A percentile compares a stretch with the other conserved stretches of the same genome.
These are phyloP conservation scores for Amaranthus tricolor DNA, from an alignment of 179 eudicot species.

Conservation along the genomic window DNA sequence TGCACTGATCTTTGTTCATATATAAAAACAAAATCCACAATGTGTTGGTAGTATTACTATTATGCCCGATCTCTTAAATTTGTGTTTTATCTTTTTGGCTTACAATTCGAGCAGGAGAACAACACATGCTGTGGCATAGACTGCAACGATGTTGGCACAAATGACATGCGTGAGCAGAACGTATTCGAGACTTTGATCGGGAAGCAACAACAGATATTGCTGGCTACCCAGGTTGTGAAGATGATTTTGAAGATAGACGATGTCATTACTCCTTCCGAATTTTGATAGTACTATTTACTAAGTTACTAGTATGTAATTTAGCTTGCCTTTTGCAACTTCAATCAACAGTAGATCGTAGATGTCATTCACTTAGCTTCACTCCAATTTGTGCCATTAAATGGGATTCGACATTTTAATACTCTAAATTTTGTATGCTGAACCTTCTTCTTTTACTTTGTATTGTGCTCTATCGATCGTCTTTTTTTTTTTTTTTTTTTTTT, in stretches of 20 bases:
- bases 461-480: too few species aligned
- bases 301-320: not conserved
- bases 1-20: too few species aligned
- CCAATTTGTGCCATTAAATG: not conserved
- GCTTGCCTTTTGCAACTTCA: not conserved
- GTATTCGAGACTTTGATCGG: slow-evolving; percentile 95
- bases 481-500: too few species aligned
- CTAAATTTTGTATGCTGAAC: slow-evolving; percentile 13
- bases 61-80: too few species aligned
- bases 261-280: slow-evolving; percentile 78
- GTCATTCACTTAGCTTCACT: not conserved
- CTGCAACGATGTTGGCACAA: slow-evolving; percentile 86
- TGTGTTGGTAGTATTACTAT: too few species aligned
- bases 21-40: too few species aligned
- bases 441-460: not conserved
- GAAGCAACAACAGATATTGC: slow-evolving; percentile 86
- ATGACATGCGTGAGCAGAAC: slow-evolving; percentile 89
- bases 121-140: slow-evolving; percentile 82
- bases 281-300: slow-evolving; percentile 36
- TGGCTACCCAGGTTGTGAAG: slow-evolving; percentile 96
- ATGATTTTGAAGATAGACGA: slow-evolving; percentile 98
- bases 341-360: not conserved
- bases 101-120: slow-evolving; percentile 58
- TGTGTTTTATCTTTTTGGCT: not conserved
- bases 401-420: not conserved